Percentiles rank a stretch among this genome's conserved stretches.
Evolutionary conservation across 805 yeast genomes (phyloP).

Genomic region (Metschnikowia matae): DNA sequence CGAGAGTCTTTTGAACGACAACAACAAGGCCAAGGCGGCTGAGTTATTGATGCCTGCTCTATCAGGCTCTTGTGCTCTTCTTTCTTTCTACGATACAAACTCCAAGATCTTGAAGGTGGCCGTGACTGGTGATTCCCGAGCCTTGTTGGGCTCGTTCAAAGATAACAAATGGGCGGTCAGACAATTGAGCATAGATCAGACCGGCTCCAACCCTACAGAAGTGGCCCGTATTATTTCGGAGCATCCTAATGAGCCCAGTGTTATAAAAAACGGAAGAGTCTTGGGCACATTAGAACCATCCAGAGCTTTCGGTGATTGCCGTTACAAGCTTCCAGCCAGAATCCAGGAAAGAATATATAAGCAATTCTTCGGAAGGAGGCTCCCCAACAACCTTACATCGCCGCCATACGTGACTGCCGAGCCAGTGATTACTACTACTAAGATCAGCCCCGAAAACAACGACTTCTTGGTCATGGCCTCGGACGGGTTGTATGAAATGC

Average conservation of each 20-base stretch:
- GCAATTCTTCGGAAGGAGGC: conserved; percentile 74
- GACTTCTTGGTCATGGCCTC: conserved; percentile 90
- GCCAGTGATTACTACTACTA: conserved; percentile 84
- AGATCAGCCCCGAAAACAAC: conserved; percentile 63
- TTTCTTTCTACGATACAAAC: conserved; percentile 80
- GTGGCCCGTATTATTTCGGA: conserved; percentile 76
- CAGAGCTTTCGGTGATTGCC: conserved; percentile 95
- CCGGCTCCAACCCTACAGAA: conserved; percentile 87
- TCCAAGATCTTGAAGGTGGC: conserved; percentile 77
- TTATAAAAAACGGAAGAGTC: conserved; percentile 80
- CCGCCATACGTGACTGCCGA: conserved; percentile 98
- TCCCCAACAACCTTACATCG: conserved; percentile 69
- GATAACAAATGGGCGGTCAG: conserved; percentile 82
- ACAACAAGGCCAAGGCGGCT: conserved; percentile 64
- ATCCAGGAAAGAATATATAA: conserved; percentile 71
- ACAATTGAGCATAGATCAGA: conserved; percentile 86
- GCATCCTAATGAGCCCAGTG: conserved; percentile 89
- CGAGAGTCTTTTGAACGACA: conserved; percentile 61
- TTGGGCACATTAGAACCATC: conserved; percentile 93
- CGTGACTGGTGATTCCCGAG: conserved; percentile 94
- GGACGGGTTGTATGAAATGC: conserved; percentile 90
- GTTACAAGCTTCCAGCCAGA: conserved; percentile 78
- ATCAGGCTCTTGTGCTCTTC: conserved; percentile 90
- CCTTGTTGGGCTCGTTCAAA: conserved; percentile 71
- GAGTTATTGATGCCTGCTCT: conserved; percentile 86